phyloP scores from a whole-genome alignment of 306 rosid species.

The Ceratonia siliqua region DNA sequence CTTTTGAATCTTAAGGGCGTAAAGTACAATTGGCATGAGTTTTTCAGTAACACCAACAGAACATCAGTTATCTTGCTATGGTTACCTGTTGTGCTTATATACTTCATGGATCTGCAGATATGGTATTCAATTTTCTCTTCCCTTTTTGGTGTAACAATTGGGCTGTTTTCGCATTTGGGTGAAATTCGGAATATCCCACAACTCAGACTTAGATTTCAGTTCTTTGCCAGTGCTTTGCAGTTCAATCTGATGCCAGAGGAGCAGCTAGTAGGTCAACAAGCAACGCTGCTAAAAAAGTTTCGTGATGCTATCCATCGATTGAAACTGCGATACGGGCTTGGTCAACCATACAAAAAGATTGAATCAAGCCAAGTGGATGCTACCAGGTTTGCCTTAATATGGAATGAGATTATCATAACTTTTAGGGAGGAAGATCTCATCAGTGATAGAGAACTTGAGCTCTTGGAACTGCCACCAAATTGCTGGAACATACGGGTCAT shows the following conservation, averaged over 20 bases:
- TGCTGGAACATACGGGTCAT: conserved; percentile 81
- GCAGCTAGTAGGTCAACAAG: conserved; percentile 33
- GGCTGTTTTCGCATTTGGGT: conserved; percentile 90
- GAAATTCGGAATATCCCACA: conserved; percentile 81
- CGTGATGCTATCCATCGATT: conserved; percentile 78
- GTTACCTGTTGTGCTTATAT: conserved; percentile 78
- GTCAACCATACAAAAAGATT: conserved; percentile 63
- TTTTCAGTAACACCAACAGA: conserved; percentile 67
- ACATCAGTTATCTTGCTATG: conserved; percentile 68
- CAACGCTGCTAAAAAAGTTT: conserved; percentile 67
- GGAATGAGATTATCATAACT: conserved; percentile 87
- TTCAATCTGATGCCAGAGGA: conserved; percentile 88
- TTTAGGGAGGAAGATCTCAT: conserved; percentile 97
- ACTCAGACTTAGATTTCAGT: conserved; percentile 89
- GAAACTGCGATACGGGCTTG: conserved; percentile 84
- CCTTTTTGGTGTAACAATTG: conserved; percentile 58
- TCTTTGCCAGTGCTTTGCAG: conserved; percentile 88
- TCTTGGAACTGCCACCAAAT: conserved; percentile 81
- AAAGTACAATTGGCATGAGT: conserved; percentile 67
- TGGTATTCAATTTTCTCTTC: conserved; percentile 88
- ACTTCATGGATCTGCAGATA: conserved; percentile 94
- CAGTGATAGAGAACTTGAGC: conserved; percentile 76
- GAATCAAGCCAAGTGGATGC: conserved; percentile 84
- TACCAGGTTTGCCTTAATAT: conserved; percentile 86
- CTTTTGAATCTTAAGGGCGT: conserved; percentile 46